phyloP scores from a whole-genome alignment of 2,329 filamentous ascomycete species.

The Ophiocordyceps robertsii region DNA sequence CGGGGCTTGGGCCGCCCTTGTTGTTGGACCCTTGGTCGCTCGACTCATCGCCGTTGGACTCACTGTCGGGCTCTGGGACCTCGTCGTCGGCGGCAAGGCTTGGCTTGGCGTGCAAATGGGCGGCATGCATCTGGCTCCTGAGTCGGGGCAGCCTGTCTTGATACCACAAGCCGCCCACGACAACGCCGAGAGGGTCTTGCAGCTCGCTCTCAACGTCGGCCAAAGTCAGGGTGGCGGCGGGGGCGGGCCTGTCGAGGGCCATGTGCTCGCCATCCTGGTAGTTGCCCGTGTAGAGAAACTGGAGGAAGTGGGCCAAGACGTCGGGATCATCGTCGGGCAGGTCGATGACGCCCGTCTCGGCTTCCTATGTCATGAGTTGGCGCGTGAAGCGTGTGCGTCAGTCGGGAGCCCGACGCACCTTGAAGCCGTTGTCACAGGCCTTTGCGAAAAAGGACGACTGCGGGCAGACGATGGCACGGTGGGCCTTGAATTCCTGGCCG shows the following conservation, averaged over 20 bases:
- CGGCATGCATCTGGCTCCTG: no score
- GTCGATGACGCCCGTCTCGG: conserved; percentile 6
- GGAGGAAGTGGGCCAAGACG: conserved; percentile 11
- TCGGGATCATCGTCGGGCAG: conserved; percentile 16
- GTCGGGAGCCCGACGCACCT: conserved; percentile 6
- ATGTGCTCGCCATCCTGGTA: conserved; percentile 5
- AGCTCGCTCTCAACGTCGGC: conserved; percentile 5
- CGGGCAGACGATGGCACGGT: conserved; percentile 19
- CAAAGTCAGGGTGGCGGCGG: neutral
- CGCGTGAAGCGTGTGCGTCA: neutral
- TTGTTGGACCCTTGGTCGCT: no score
- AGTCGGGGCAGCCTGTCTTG: no score
- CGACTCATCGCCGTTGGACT: no score
- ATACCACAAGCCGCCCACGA: neutral
- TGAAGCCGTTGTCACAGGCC: conserved; percentile 12
- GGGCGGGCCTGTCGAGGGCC: neutral
- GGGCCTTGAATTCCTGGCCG: conserved; percentile 15
- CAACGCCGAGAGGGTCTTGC: conserved; percentile 1
- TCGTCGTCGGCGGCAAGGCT: no score
- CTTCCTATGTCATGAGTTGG: conserved; percentile 6
- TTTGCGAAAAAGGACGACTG: conserved; percentile 17
- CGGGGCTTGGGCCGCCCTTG: no score
- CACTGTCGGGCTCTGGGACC: no score
- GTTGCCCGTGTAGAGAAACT: conserved; percentile 15
- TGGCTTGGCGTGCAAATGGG: no score